These are phyloP conservation scores for Talaromyces piceae DNA, from an alignment of 2,329 filamentous ascomycete genomes.

Conservation along the genomic window DNA sequence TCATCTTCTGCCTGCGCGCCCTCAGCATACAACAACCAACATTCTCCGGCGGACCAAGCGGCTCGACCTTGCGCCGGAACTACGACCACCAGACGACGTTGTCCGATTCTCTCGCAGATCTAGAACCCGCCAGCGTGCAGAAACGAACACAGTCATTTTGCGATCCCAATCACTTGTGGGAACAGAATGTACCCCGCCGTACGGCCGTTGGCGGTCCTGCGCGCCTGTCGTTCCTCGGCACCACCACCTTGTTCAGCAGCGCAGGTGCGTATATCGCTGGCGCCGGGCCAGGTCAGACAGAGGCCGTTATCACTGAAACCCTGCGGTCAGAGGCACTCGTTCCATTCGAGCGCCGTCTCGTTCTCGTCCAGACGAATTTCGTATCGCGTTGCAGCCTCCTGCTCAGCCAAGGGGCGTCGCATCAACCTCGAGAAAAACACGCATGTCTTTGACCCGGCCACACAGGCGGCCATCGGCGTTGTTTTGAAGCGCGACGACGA, in stretches of 20 bases:
- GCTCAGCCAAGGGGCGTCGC: conserved; percentile 62
- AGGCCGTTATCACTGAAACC: background rate
- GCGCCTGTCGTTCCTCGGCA: too few species aligned
- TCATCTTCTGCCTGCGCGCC: too few species aligned
- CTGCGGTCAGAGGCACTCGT: conserved; percentile 12
- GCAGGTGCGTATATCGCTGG: background rate
- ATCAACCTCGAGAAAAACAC: conserved; percentile 63
- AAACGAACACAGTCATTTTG: too few species aligned
- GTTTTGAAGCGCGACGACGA: conserved; percentile 21
- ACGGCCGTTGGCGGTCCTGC: conserved; percentile 3
- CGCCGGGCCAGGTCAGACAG: background rate
- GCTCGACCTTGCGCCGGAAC: too few species aligned
- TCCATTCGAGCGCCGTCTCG: conserved; percentile 21
- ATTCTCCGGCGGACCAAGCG: too few species aligned
- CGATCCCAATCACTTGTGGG: too few species aligned
- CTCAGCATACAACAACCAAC: too few species aligned
- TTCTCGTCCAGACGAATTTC: conserved; percentile 38
- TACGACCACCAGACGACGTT: too few species aligned
- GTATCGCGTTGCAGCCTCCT: conserved; percentile 67
- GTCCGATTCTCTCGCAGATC: too few species aligned
- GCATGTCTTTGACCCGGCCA: conserved; percentile 60
- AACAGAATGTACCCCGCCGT: conserved; percentile 8
- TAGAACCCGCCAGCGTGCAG: too few species aligned
- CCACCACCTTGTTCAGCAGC: too few species aligned
- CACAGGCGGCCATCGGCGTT: conserved; percentile 29